Evolutionary conservation across 1,284 basidiomycete species (phyloP).

Genomic region (Heterobasidion occidentale): DNA sequence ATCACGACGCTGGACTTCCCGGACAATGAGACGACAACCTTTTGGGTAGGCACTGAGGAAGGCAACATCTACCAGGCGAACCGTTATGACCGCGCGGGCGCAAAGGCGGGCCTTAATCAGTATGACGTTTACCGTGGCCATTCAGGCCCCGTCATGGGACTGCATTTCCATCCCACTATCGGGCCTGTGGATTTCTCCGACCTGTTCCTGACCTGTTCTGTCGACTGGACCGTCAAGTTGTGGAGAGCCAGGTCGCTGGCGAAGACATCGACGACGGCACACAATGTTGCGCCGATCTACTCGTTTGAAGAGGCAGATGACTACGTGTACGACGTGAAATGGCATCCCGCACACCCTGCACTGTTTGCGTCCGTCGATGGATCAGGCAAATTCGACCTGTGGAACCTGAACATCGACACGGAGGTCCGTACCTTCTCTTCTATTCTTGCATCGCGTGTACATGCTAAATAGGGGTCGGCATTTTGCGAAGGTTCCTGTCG

Average conservation of each 20-base stretch:
- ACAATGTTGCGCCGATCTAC: conserved; percentile 66
- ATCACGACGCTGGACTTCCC: conserved; percentile 92
- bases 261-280: conserved; percentile 48
- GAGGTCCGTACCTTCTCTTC: conserved; percentile 57
- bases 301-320: conserved; percentile 96
- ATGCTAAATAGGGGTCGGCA: neutral
- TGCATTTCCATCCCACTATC: conserved; percentile 89
- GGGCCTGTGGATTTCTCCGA: conserved; percentile 94
- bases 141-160: conserved; percentile 86
- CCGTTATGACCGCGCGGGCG: conserved; percentile 91
- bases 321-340: conserved; percentile 98
- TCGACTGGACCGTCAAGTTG: conserved; percentile 95
- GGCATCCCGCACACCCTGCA: conserved; percentile 94
- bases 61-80: conserved; percentile 94
- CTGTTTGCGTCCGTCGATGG: conserved; percentile 93
- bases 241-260: conserved; percentile 77
- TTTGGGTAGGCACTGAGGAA: conserved; percentile 97
- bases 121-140: conserved; percentile 91
- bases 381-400: conserved; percentile 90
- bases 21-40: conserved; percentile 90
- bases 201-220: conserved; percentile 85
- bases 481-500: conserved; percentile 60
- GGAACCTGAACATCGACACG: conserved; percentile 92
- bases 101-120: conserved; percentile 91
- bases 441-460: conserved; percentile 2